Percentiles rank a stretch among this genome's conserved stretches.
Evolutionary conservation across 345 rosid genomes (phyloP).

Genomic region (Camelina neglecta): DNA sequence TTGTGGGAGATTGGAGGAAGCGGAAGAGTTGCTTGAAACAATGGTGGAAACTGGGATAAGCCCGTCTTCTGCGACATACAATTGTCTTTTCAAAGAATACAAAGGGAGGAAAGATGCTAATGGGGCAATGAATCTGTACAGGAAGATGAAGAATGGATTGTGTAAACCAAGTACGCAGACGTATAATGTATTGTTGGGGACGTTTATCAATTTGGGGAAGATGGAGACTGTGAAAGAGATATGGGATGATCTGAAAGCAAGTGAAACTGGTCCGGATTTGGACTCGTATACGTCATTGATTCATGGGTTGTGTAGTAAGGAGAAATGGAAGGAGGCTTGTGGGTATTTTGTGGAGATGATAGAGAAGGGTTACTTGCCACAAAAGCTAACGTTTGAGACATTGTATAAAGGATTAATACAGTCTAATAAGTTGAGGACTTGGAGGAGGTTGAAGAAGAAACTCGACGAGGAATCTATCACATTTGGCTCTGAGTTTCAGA

Average conservation of each 20-base stretch:
- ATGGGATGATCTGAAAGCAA: conserved; percentile 72
- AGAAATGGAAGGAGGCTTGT: conserved; percentile 81
- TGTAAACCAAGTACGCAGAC: conserved; percentile 59
- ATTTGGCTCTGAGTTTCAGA: conserved; percentile 73
- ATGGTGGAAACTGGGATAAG: conserved; percentile 66
- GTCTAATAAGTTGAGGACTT: conserved; percentile 81
- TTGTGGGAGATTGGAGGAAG: conserved; percentile 71
- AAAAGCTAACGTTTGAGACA: conserved; percentile 81
- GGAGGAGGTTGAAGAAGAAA: conserved; percentile 92
- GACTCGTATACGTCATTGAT: conserved; percentile 78
- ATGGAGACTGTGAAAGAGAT: conserved; percentile 65
- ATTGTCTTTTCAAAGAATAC: conserved; percentile 91
- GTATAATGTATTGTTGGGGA: conserved; percentile 66
- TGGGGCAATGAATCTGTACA: conserved; percentile 68
- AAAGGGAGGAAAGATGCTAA: conserved; percentile 72
- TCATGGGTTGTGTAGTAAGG: conserved; percentile 69
- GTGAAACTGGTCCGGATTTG: conserved; percentile 64
- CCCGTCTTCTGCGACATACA: conserved; percentile 68
- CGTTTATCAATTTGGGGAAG: conserved; percentile 61
- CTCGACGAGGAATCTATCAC: conserved; percentile 78
- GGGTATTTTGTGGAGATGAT: conserved; percentile 85
- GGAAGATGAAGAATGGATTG: conserved; percentile 61
- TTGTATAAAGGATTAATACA: conserved; percentile 82
- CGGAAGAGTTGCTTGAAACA: conserved; percentile 65
- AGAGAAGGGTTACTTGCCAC: conserved; percentile 87